Percentiles rank a stretch among this genome's conserved stretches.
These are phyloP conservation scores for Solanum sitiens DNA, from an alignment of 257 asterid genomes.

Conservation along the genomic window DNA sequence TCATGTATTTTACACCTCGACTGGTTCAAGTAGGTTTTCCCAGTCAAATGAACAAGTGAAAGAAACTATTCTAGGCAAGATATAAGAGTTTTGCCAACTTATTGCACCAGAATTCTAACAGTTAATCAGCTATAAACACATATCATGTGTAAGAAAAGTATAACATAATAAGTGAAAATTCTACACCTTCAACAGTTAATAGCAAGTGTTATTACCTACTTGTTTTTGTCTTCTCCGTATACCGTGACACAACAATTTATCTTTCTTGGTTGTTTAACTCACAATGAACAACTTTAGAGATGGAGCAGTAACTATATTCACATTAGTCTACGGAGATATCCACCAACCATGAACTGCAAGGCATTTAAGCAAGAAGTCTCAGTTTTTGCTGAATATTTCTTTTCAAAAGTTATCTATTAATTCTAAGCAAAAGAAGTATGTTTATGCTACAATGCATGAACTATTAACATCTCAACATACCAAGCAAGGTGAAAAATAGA, in stretches of 20 bases:
- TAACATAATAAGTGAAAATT: not conserved
- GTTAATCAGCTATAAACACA: not conserved
- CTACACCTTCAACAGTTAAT: not conserved
- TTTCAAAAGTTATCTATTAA: too few species aligned
- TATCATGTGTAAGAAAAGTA: not conserved
- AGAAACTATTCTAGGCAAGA: not conserved
- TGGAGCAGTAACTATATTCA: not conserved
- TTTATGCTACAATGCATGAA: not conserved
- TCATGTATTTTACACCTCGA: not conserved
- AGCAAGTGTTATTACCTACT: conserved; percentile 41
- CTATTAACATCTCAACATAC: not conserved
- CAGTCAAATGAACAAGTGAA: not conserved
- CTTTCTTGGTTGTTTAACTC: conserved; percentile 72
- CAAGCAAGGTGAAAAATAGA: not conserved
- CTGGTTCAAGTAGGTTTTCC: not conserved
- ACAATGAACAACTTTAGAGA: conserved; percentile 21
- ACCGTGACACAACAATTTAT: conserved; percentile 60
- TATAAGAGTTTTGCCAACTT: not conserved
- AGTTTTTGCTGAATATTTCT: too few species aligned
- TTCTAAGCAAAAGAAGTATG: not conserved
- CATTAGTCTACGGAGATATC: not conserved
- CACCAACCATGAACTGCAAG: not conserved
- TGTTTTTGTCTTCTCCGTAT: conserved; percentile 79
- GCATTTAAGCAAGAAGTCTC: not conserved
- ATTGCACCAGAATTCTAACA: not conserved